Evolutionary conservation across 768 basidiomycete genomes (phyloP).

Genomic region (Sarcodon aspratus): DNA sequence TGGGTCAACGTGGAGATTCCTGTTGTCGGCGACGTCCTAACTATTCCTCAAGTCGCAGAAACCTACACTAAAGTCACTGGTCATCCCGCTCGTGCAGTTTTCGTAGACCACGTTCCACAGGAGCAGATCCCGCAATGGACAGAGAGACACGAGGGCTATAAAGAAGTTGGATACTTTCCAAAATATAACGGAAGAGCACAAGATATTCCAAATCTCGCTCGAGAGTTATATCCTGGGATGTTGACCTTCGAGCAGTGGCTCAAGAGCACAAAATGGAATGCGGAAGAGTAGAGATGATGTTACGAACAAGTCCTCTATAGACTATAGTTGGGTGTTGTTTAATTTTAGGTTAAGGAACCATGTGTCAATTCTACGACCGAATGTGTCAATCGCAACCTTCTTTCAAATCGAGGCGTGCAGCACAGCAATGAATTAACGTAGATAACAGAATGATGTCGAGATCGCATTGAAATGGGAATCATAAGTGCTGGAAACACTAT

Average conservation of each 20-base stretch:
- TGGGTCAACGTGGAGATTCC: constrained; percentile 3
- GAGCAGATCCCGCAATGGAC: constrained; percentile 1
- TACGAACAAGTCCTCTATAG: too few species aligned
- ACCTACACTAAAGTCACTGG: constrained; percentile 2
- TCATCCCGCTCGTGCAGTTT: constrained; percentile 1
- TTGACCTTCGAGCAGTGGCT: constrained; percentile 4
- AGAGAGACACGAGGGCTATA: constrained; percentile 1
- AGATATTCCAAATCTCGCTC: constrained; percentile 2
- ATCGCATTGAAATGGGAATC: too few species aligned
- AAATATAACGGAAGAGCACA: constrained; percentile 2
- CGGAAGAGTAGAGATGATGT: too few species aligned
- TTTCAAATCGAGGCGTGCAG: too few species aligned
- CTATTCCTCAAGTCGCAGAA: constrained; percentile 2
- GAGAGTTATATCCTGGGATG: constrained; percentile 1
- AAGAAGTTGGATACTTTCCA: constrained; percentile 4
- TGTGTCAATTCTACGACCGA: too few species aligned
- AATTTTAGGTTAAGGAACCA: too few species aligned
- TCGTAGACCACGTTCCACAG: constrained; percentile 4
- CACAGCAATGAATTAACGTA: too few species aligned
- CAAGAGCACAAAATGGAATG: too few species aligned
- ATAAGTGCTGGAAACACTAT: too few species aligned
- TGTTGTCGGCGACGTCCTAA: constrained; percentile 2
- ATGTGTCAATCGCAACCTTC: too few species aligned
- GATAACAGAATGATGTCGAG: too few species aligned
- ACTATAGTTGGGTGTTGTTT: too few species aligned